Conservation (phyloP, 2,329 filamentous ascomycete species). For the Cephalotrichum gorgonifer region DNA sequence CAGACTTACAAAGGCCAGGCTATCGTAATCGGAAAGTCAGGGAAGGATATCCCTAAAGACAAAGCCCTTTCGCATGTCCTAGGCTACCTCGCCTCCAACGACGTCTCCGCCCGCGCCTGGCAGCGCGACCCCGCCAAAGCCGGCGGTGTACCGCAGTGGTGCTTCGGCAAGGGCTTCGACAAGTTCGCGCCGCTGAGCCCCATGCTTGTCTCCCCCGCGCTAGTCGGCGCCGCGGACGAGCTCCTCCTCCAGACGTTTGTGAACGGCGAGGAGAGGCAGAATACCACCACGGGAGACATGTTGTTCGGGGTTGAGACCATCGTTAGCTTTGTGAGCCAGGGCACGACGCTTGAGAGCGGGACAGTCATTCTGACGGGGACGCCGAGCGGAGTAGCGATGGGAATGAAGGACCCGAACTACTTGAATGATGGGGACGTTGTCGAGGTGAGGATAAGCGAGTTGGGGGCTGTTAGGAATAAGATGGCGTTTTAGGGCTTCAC, state of each 20-base stretch:
- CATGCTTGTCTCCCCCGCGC: slow-evolving; percentile 22
- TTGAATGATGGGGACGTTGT: slow-evolving; percentile 31
- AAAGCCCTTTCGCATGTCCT: slow-evolving; percentile 27
- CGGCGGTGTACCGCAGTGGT: slow-evolving; percentile 36
- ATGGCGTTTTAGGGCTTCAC: slow-evolving; percentile 27
- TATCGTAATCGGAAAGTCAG: neutral
- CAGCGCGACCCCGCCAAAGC: slow-evolving; percentile 38
- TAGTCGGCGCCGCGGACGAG: slow-evolving; percentile 18
- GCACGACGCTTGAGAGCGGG: slow-evolving; percentile 38
- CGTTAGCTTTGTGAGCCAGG: slow-evolving; percentile 34
- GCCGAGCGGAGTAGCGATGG: slow-evolving; percentile 32
- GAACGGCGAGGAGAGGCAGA: slow-evolving; percentile 39
- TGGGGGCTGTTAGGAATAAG: slow-evolving; percentile 23
- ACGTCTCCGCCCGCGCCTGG: slow-evolving; percentile 41
- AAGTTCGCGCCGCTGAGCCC: slow-evolving; percentile 46
- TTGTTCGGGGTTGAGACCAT: slow-evolving; percentile 37
- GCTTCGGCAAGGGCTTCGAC: slow-evolving; percentile 44
- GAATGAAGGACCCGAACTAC: slow-evolving; percentile 30
- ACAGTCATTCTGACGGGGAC: slow-evolving; percentile 41
- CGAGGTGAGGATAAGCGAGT: slow-evolving; percentile 27
- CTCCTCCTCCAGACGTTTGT: slow-evolving; percentile 26
- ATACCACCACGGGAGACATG: slow-evolving; percentile 34
- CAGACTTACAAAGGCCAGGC: no score
- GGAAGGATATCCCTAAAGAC: neutral
- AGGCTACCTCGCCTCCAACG: slow-evolving; percentile 36